These are phyloP conservation scores for Rhazya stricta DNA, from an alignment of 257 asterid genomes.

Conservation along the genomic window DNA sequence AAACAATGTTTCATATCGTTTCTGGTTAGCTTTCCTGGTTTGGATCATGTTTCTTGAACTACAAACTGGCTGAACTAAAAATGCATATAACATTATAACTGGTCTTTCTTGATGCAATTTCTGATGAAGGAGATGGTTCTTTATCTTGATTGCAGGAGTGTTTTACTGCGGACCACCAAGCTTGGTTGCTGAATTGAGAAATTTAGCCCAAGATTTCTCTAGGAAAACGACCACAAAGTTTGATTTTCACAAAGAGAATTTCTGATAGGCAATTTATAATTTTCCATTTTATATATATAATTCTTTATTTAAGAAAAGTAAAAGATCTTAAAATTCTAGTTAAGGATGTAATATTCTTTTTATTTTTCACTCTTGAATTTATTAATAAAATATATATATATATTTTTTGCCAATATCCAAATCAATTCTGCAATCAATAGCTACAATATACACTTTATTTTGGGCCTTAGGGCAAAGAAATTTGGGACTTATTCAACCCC, in stretches of 20 bases:
- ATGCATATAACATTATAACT: not conserved
- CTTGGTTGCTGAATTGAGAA: conserved; percentile 25
- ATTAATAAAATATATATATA: too few species aligned
- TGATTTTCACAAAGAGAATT: conserved; percentile 28
- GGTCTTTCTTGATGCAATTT: not conserved
- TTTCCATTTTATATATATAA: not conserved
- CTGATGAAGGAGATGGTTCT: not conserved
- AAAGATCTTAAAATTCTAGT: not conserved
- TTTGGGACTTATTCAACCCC: too few species aligned
- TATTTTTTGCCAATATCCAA: not conserved
- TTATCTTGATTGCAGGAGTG: conserved; percentile 16
- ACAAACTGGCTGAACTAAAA: not conserved
- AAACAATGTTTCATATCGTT: too few species aligned
- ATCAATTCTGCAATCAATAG: too few species aligned
- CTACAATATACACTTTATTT: too few species aligned
- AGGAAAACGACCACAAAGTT: conserved; percentile 24
- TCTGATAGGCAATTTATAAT: conserved; percentile 1
- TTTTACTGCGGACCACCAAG: conserved; percentile 27
- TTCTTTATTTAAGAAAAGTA: too few species aligned
- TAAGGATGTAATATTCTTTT: not conserved
- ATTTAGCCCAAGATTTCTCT: conserved; percentile 24
- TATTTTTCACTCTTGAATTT: too few species aligned
- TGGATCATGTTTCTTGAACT: not conserved
- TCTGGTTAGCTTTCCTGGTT: not conserved
- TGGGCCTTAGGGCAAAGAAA: too few species aligned